Conservation (phyloP, 371 early-diverging fungal species). For the Apophysomyces ossiformis region DNA sequence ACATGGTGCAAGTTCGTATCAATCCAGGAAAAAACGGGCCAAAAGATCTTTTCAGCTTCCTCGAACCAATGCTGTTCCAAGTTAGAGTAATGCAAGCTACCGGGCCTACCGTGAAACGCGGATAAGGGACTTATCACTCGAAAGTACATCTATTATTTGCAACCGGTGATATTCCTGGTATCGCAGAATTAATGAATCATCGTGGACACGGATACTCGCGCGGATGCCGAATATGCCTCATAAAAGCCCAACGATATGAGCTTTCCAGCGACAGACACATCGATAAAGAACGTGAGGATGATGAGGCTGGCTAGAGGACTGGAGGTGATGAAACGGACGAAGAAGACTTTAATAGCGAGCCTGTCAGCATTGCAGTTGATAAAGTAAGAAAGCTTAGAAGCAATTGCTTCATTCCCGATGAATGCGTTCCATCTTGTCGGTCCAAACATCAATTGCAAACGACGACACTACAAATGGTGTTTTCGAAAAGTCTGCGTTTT, state of each 20-base stretch:
- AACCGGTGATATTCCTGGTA: neutral
- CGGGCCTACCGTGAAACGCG: neutral
- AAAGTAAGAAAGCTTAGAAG: neutral
- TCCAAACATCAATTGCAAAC: neutral
- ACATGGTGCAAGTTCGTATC: neutral
- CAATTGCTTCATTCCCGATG: neutral
- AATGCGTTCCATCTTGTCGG: neutral
- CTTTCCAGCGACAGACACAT: neutral
- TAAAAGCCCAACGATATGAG: neutral
- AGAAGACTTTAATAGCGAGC: neutral
- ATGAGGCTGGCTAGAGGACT: neutral
- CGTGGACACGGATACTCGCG: neutral
- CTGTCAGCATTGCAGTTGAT: neutral
- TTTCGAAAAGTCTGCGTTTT: neutral
- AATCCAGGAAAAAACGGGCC: neutral
- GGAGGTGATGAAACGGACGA: neutral
- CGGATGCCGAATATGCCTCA: neutral
- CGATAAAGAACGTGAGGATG: neutral
- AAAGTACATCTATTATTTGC: neutral
- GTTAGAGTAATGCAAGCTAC: neutral
- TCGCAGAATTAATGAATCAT: neutral
- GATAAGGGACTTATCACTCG: neutral
- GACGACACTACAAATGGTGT: neutral
- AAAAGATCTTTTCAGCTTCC: conserved; percentile 1
- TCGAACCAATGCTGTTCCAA: neutral